Evolutionary conservation across 257 asterid species (phyloP), one percentile per base, ranked within the genome.

Genomic region (Solanum sejunctum): DNA sequence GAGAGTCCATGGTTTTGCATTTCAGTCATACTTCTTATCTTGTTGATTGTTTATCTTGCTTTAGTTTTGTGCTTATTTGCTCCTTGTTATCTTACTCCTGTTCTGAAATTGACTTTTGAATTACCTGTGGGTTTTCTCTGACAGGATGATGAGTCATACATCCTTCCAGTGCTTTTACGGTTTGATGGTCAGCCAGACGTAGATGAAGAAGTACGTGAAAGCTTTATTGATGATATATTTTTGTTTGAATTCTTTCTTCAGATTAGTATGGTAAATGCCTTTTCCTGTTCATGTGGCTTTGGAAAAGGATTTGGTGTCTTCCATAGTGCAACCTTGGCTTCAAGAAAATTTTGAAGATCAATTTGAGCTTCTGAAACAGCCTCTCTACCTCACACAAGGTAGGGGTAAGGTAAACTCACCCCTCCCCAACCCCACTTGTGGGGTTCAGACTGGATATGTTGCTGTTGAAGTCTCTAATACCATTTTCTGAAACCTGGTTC

Each of bases 181-280:
- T 96, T 95, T 88, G 98, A 95, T 81, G 99, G 99, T 87, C 96
- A 91, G 89, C 98, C 99, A 80, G 98, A 93, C 91, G 91, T 96
- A 67, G 97, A 96, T 86, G 99, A 95, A 71, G 96, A 95, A 98
- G 99, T 96, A 70, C 83, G 92, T 66, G 61, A 77, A 52, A 78
- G 82, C 64, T 52, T 52, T 78, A 78, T 51, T 10, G 18, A 54
- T 51, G 21, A 78, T 78, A 52, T 78, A 17, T 26, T 72, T 45
- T 52, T 75, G 26, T 52, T 78, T 52, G 64, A 78, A 51, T 78
- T 78, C 58, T 52, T 78, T 47, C 49, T 52, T 78, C 49, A 7
- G 64, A 78, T 51, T 78, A 78, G 45, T 52, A 26, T 78, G 49
- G 64, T 32, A 52, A 64, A 52, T 23, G 49, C 39, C 47, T 16